These are phyloP conservation scores for Oxyria digyna DNA, from an alignment of 148 eudicot species.

Conservation along the genomic window DNA sequence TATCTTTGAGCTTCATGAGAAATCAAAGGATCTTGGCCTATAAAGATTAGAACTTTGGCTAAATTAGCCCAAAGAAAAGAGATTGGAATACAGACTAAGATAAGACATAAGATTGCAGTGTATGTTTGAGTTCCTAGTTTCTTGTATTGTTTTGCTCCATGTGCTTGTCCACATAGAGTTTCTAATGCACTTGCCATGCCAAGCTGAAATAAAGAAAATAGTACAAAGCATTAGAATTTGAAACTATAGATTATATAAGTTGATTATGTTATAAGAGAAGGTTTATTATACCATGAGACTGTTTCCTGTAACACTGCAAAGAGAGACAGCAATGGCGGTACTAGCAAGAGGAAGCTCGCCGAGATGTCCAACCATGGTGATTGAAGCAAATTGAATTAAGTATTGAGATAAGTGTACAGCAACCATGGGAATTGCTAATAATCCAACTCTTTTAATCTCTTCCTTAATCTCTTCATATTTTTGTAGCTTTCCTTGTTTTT, in stretches of 20 bases:
- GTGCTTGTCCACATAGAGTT: slow-evolving; percentile 84
- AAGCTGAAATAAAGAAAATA: neutral
- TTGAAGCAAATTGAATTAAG: slow-evolving; percentile 25
- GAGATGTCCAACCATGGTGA: slow-evolving; percentile 59
- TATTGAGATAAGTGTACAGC: slow-evolving; percentile 23
- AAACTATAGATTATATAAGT: too few species aligned
- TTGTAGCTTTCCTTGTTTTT: neutral
- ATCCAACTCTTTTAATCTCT: slow-evolving; percentile 27
- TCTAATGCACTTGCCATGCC: slow-evolving; percentile 80
- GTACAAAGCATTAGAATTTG: neutral
- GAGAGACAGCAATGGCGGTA: slow-evolving; percentile 47
- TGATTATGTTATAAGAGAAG: too few species aligned
- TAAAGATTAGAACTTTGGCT: slow-evolving; percentile 38
- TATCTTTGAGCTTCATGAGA: slow-evolving; percentile 70
- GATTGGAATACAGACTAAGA: slow-evolving; percentile 57
- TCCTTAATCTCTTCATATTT: slow-evolving; percentile 14
- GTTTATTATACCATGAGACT: slow-evolving; percentile 26
- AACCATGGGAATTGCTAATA: slow-evolving; percentile 35
- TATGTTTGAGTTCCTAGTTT: slow-evolving; percentile 69
- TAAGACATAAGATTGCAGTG: slow-evolving; percentile 61
- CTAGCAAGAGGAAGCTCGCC: slow-evolving; percentile 46
- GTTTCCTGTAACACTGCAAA: slow-evolving; percentile 34
- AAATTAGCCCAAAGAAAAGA: slow-evolving; percentile 51
- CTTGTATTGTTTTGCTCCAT: slow-evolving; percentile 67
- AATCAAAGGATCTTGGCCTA: slow-evolving; percentile 68